phyloP scores from a whole-genome alignment of 768 basidiomycete genomes.

The Multifurca ochricompacta region DNA sequence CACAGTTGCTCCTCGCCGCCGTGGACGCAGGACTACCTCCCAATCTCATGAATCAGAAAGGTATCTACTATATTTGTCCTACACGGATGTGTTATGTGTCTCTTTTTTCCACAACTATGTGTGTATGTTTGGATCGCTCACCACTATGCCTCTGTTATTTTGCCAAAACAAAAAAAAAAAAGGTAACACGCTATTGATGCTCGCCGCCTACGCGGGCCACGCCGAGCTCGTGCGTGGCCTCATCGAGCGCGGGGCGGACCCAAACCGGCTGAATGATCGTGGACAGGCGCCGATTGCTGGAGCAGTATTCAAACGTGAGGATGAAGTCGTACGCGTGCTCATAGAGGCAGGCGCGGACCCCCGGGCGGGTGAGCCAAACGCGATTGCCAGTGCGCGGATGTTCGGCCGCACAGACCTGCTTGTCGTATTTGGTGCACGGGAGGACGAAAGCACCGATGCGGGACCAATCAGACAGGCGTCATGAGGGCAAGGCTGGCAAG shows the following conservation, averaged over 20 bases:
- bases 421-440: conserved; percentile 48
- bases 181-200: conserved; percentile 79
- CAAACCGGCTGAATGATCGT: conserved; percentile 61
- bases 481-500: no score
- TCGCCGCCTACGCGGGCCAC: conserved; percentile 68
- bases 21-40: conserved; percentile 61
- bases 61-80: no score
- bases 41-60: conserved; percentile 68
- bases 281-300: conserved; percentile 71
- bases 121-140: not conserved
- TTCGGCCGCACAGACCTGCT: conserved; percentile 54
- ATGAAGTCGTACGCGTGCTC: conserved; percentile 53
- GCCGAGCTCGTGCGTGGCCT: conserved; percentile 44
- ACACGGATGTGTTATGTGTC: not conserved
- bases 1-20: conserved; percentile 46
- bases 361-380: conserved; percentile 55
- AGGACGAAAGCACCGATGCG: conserved; percentile 37
- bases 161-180: not conserved
- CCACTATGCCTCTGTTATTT: not conserved
- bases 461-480: no score
- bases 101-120: not conserved
- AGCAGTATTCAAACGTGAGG: conserved; percentile 67
- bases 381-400: conserved; percentile 61
- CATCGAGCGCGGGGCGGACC: conserved; percentile 51
- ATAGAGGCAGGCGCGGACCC: conserved; percentile 50